Conservation (phyloP, 805 yeast genomes). For the Candida broadrunensis region DNA sequence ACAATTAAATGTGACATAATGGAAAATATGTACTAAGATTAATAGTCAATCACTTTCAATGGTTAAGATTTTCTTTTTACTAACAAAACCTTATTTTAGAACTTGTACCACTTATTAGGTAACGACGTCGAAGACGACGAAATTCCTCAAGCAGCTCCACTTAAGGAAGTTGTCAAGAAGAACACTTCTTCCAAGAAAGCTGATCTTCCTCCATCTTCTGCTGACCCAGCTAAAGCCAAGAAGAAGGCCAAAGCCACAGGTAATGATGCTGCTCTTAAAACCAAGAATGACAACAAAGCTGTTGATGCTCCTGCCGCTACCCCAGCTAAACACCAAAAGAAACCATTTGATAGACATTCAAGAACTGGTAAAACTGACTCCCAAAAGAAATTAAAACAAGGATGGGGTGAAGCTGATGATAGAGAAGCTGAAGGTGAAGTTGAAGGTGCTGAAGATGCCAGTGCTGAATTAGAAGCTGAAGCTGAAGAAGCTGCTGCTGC, state of each 20-base stretch:
- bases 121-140: conserved; percentile 89
- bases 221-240: conserved; percentile 77
- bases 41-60: too few relatives aligned
- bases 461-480: conserved; percentile 43
- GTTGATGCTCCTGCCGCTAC: conserved; percentile 54
- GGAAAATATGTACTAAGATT: too few relatives aligned
- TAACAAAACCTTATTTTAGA: too few relatives aligned
- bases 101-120: conserved; percentile 80
- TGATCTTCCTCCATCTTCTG: conserved; percentile 78
- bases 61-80: too few relatives aligned
- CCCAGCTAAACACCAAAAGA: conserved; percentile 55
- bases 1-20: too few relatives aligned
- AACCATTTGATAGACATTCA: conserved; percentile 78
- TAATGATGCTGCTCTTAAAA: conserved; percentile 84
- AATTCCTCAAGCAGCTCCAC: conserved; percentile 50
- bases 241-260: conserved; percentile 71
- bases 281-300: conserved; percentile 70
- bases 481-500: conserved; percentile 35
- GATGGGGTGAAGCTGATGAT: conserved; percentile 81
- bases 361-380: conserved; percentile 83
- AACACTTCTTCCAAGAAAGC: conserved; percentile 82
- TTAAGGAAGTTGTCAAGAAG: conserved; percentile 79
- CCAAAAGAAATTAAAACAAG: conserved; percentile 76
- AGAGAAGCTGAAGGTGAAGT: conserved; percentile 64
- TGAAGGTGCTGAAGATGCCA: conserved; percentile 43